Evolutionary conservation across 2,329 filamentous ascomycete species (phyloP), one percentile per base, ranked within the genome.

Genomic region (Didymosphaeria variabile): DNA sequence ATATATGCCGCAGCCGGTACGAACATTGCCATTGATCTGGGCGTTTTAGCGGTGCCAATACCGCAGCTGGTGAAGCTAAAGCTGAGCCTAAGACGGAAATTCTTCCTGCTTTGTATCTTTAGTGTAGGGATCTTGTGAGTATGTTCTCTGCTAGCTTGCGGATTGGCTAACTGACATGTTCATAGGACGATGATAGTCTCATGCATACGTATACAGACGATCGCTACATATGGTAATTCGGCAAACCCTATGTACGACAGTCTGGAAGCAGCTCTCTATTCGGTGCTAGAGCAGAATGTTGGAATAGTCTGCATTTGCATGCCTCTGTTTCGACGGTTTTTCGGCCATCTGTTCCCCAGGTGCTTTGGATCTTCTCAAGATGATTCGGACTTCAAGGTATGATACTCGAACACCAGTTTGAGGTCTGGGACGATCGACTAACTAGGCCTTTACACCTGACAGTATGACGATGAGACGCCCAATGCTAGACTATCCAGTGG

Each of bases 181-280:
- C 5, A 13, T 38, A 61, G 58, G 5, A 68, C 66, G 13, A 81
- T 79, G 5, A 63, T 82, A 15, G 72, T 81, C 42, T 80, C 78
- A 55, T 72, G 78, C 54, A 63, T 81, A 29, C 78, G 80, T 5
- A 68, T 82, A 5, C 70, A 73, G 13, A 76, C 78, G 2, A 69
- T 82, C 17, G 73, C 81, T 47, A 63, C 72, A 36, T 82, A 82
- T 60, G 76, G 75, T 15, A 75, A 68, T 26, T 79, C 79, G 3
- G 53, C 68, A 0, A 81, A 82, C 62, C 61, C 79, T 34, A 70
- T 66, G 40, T 77, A 74, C 69, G 77, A 78, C 61, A 68, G 78
- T 32, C 44, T 59, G 19, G 52, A 57, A 23, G 57, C 45, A 44
- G 58, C 52, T 31, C 44, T 66, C 36, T 69, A 63, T 44, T 63